Evolutionary conservation across 441 rosid species (phyloP), one percentile per base, ranked within the genome.

Genomic region (Corymbia citriodora): DNA sequence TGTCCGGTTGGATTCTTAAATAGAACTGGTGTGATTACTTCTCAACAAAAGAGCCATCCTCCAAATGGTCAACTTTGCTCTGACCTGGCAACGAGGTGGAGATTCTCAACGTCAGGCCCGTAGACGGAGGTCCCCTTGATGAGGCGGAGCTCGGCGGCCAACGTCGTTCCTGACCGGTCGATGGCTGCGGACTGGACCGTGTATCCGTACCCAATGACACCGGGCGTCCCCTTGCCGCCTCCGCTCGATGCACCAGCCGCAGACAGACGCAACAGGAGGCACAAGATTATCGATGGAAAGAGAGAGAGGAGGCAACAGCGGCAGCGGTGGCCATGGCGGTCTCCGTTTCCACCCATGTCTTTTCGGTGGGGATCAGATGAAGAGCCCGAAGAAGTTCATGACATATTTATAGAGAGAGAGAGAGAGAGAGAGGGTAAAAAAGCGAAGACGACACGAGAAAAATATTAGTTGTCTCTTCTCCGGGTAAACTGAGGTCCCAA

Each of bases 31-130:
- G 4, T 40, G 45, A 40, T 40, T 40, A 40, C 45, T 40, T 40
- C 45, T 40, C 45, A 40, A 40, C 45, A 40, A 40, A 40, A 40
- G 45, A 40, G 45, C 45, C 45, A 40, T 40, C 40, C 40, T 40
- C 40, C 40, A 40, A 40, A 40, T 40, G 40, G 40, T 40, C 40
- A 40, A 40, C 45, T 40, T 40, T 40, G 54, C n/a, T 63, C 10
- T 59, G 87, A 96, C 98, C 95, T 93, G 90, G 92, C 97, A 18
- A 90, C 82, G 55, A 97, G 95, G n/a, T 3, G 92, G 87, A 97
- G 97, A 54, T 81, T 87, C 88, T 81, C 92, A 88, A 96, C 57
- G 90, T 96, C 98, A 54, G 94, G 93, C 40, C 95, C 97, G 86
- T 89, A 94, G 50, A 93, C 89, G 12, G 97, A 89, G 85, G 98